A percentile compares a stretch with the other conserved stretches of the same genome.
Conservation (phyloP, 768 basidiomycete genomes). For the Termitomyces heimii region DNA sequence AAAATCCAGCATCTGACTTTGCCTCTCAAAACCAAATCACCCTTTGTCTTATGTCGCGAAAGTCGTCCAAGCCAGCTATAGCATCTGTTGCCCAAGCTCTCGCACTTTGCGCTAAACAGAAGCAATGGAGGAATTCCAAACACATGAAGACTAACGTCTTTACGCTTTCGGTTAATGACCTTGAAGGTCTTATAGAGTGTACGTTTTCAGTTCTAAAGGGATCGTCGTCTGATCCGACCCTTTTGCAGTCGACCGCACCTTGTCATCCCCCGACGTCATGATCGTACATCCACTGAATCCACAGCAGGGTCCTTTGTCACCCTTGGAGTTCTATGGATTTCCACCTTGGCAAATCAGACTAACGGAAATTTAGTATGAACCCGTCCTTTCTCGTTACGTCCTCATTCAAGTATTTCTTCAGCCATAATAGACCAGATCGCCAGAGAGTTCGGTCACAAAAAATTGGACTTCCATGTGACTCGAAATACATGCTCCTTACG, state of each 20-base stretch:
- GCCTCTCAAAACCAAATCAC: slow-evolving; percentile 26
- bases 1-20: neutral
- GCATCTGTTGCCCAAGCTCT: slow-evolving; percentile 48
- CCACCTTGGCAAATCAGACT: slow-evolving; percentile 85
- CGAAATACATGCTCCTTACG: slow-evolving; percentile 27
- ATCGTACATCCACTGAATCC: slow-evolving; percentile 58
- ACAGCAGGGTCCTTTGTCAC: slow-evolving; percentile 27
- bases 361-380: slow-evolving; percentile 70
- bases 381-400: neutral
- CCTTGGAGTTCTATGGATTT: slow-evolving; percentile 67
- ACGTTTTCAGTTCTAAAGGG: slow-evolving; percentile 9
- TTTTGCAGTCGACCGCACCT: slow-evolving; percentile 39
- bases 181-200: slow-evolving; percentile 60
- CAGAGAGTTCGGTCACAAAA: neutral
- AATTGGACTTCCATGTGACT: neutral
- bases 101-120: slow-evolving; percentile 23
- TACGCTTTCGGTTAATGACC: slow-evolving; percentile 33
- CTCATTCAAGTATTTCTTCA: slow-evolving; percentile 8
- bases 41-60: slow-evolving; percentile 51
- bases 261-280: slow-evolving; percentile 71
- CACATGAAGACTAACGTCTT: slow-evolving; percentile 19
- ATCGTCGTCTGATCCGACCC: neutral
- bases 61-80: slow-evolving; percentile 61
- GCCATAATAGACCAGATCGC: slow-evolving; percentile 22
- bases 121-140: slow-evolving; percentile 14